phyloP scores from a whole-genome alignment of 257 asterid genomes.

The Solanum chaucha region DNA sequence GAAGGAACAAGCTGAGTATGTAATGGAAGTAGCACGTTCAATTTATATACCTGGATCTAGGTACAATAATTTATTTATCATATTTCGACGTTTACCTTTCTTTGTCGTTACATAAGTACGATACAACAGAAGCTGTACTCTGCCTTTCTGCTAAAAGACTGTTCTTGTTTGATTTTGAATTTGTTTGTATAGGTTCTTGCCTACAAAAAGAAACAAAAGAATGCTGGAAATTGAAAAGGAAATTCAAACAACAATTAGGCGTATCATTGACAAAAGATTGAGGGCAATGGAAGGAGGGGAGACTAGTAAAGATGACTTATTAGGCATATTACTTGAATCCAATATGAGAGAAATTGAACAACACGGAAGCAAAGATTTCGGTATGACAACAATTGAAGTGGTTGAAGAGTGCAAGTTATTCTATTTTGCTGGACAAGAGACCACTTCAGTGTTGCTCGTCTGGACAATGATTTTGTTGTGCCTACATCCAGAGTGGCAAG shows the following conservation, averaged over 20 bases:
- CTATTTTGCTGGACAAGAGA: slow-evolving; percentile 52
- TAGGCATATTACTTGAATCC: too few species aligned
- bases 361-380: background rate
- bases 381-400: slow-evolving; percentile 7
- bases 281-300: too few species aligned
- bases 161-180: too few species aligned
- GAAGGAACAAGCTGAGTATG: slow-evolving; percentile 25
- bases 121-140: background rate
- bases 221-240: slow-evolving; percentile 1
- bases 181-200: slow-evolving; percentile 13
- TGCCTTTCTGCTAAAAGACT: background rate
- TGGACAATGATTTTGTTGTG: slow-evolving; percentile 45
- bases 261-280: too few species aligned
- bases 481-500: slow-evolving; percentile 21
- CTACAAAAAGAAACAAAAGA: slow-evolving; percentile 30
- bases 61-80: slow-evolving; percentile 4
- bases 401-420: slow-evolving; percentile 46
- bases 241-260: background rate
- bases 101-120: background rate
- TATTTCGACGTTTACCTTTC: background rate
- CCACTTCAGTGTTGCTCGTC: slow-evolving; percentile 37
- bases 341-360: background rate
- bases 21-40: slow-evolving; percentile 1
- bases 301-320: too few species aligned
- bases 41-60: slow-evolving; percentile 35